These are phyloP conservation scores for Oryza coarctata DNA, from an alignment of 176 grass and related monocot species.

Conservation along the genomic window DNA sequence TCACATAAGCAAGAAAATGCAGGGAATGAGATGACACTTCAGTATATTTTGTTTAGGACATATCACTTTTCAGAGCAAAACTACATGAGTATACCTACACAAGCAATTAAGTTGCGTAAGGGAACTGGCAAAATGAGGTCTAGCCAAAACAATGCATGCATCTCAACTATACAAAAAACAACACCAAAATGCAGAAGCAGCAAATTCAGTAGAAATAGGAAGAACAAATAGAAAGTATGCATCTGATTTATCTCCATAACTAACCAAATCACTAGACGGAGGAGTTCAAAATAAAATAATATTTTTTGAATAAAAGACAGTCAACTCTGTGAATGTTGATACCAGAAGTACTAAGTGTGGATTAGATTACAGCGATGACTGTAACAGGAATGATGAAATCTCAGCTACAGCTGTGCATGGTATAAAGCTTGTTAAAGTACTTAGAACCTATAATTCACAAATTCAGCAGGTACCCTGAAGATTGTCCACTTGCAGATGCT, in stretches of 20 bases:
- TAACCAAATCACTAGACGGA: background rate
- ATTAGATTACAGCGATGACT: background rate
- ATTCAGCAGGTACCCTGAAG: slow-evolving; percentile 69
- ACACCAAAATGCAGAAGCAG: background rate
- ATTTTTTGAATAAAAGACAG: background rate
- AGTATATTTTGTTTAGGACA: background rate
- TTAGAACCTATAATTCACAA: slow-evolving; percentile 22
- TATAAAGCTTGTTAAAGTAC: slow-evolving; percentile 25
- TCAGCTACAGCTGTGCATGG: slow-evolving; percentile 10
- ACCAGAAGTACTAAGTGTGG: background rate
- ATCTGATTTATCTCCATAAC: background rate
- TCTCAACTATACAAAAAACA: background rate
- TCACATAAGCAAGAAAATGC: slow-evolving; percentile 2
- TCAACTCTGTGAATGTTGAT: background rate
- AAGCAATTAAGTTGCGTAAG: background rate
- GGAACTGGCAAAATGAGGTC: background rate
- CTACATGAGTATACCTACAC: background rate
- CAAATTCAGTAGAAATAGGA: background rate
- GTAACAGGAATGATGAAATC: slow-evolving; percentile 10
- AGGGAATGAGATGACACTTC: background rate
- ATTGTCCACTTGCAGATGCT: slow-evolving; percentile 80
- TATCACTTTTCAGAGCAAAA: background rate
- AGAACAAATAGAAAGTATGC: background rate
- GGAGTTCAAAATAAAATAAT: background rate
- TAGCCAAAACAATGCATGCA: background rate